Evolutionary conservation across 331 rosid genomes (phyloP).

Genomic region (Cydonia oblonga): DNA sequence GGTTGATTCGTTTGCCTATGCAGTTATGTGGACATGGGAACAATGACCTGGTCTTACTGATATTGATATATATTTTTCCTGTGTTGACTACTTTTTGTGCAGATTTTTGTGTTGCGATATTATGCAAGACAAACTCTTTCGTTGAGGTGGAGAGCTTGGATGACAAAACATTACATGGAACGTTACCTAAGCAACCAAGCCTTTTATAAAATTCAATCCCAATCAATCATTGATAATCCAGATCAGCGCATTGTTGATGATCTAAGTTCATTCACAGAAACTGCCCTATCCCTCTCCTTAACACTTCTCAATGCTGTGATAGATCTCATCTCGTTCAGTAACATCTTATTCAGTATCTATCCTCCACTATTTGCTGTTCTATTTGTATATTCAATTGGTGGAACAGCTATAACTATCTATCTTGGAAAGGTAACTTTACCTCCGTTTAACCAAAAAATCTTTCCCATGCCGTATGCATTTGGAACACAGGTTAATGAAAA

Average conservation of each 20-base stretch:
- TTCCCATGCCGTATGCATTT: not conserved
- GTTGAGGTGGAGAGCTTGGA: slow-evolving; percentile 98
- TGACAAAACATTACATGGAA: slow-evolving; percentile 82
- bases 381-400: slow-evolving; percentile 75
- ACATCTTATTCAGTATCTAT: slow-evolving; percentile 79
- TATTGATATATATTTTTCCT: slow-evolving; percentile 6
- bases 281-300: slow-evolving; percentile 69
- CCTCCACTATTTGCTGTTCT: slow-evolving; percentile 86
- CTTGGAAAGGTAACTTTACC: slow-evolving; percentile 61
- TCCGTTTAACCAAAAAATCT: not conserved
- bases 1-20: not conserved
- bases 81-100: slow-evolving; percentile 11
- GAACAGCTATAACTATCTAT: slow-evolving; percentile 71
- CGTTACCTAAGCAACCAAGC: slow-evolving; percentile 74
- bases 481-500: not conserved
- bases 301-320: slow-evolving; percentile 65
- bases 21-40: not conserved
- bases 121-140: slow-evolving; percentile 80
- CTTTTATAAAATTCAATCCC: slow-evolving; percentile 88
- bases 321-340: slow-evolving; percentile 87
- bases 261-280: slow-evolving; percentile 74
- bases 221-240: slow-evolving; percentile 83
- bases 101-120: slow-evolving; percentile 87
- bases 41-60: not conserved
- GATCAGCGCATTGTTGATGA: slow-evolving; percentile 96